Conservation (phyloP, 2,329 filamentous ascomycete species). For the Nigrospora osmanthi region DNA sequence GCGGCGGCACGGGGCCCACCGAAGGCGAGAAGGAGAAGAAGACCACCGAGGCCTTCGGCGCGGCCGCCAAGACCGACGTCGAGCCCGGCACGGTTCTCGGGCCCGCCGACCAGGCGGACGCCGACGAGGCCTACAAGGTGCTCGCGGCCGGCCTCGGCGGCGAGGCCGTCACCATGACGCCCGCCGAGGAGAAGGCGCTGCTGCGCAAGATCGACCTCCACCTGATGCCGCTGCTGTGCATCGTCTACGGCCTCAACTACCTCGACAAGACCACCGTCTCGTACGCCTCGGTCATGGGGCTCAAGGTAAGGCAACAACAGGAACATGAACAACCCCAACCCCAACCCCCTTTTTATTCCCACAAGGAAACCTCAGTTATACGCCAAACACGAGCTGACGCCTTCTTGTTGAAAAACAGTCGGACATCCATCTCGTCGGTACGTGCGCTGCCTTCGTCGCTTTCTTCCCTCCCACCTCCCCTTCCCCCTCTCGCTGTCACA, state of each 20-base stretch:
- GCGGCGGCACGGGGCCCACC: too few species aligned
- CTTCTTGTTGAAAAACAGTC: too few species aligned
- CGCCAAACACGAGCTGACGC: too few species aligned
- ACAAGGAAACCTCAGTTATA: too few species aligned
- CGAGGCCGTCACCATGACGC: constrained; percentile 25
- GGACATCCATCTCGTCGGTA: constrained; percentile 17
- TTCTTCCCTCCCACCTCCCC: too few species aligned
- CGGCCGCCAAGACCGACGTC: neutral
- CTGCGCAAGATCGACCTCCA: constrained; percentile 37
- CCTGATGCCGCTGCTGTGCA: constrained; percentile 43
- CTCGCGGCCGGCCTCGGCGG: constrained; percentile 22
- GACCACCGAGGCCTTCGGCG: neutral
- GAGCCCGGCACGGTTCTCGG: constrained; percentile 8
- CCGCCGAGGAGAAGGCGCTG: constrained; percentile 29
- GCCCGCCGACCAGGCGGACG: constrained; percentile 29
- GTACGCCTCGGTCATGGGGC: constrained; percentile 45
- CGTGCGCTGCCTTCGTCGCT: neutral
- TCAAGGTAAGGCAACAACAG: too few species aligned
- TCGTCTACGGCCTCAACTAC: constrained; percentile 51
- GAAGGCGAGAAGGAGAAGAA: neutral
- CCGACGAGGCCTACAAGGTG: constrained; percentile 33
- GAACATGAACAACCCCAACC: too few species aligned
- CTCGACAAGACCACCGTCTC: constrained; percentile 36
- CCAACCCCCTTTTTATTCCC: too few species aligned
- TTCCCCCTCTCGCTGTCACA: too few species aligned